These are phyloP conservation scores for Wallemia hederae DNA, from an alignment of 1,284 basidiomycete species.

Conservation along the genomic window DNA sequence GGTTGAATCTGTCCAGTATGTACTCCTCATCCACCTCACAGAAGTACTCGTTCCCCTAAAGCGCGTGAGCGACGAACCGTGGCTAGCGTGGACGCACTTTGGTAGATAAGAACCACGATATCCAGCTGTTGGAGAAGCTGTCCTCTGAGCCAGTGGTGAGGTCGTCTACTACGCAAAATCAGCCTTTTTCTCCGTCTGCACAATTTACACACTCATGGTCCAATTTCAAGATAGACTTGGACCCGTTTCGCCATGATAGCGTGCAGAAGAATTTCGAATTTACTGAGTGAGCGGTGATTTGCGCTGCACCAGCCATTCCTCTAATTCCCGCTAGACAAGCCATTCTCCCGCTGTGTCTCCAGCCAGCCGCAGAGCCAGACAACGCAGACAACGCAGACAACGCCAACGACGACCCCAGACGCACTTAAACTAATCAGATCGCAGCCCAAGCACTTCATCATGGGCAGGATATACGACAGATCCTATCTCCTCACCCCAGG, in stretches of 20 bases:
- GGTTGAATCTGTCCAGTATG: slow-evolving; percentile 90
- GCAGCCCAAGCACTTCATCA: not conserved
- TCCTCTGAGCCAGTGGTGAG: slow-evolving; percentile 59
- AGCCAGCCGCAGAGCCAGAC: too few species aligned
- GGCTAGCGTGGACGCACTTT: slow-evolving; percentile 14
- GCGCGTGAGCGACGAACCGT: not conserved
- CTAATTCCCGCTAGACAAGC: too few species aligned
- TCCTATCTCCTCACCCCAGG: not conserved
- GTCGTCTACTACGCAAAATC: slow-evolving; percentile 46
- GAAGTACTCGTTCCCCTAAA: slow-evolving; percentile 51
- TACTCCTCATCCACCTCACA: slow-evolving; percentile 99
- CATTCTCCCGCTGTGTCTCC: too few species aligned
- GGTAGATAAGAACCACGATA: slow-evolving; percentile 90
- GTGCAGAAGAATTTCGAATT: not conserved
- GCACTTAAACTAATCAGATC: not conserved
- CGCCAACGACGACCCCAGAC: not conserved
- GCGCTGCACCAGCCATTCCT: too few species aligned
- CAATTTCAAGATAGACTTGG: not conserved
- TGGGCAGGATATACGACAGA: not conserved
- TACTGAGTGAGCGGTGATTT: not conserved
- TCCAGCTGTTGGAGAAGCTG: slow-evolving; percentile 67
- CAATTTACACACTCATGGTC: not conserved
- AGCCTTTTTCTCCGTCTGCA: not conserved
- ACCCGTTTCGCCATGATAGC: too few species aligned
- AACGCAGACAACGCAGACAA: too few species aligned